Conservation (phyloP, 2,329 filamentous ascomycete genomes). For the Hypoxylon sp. region DNA sequence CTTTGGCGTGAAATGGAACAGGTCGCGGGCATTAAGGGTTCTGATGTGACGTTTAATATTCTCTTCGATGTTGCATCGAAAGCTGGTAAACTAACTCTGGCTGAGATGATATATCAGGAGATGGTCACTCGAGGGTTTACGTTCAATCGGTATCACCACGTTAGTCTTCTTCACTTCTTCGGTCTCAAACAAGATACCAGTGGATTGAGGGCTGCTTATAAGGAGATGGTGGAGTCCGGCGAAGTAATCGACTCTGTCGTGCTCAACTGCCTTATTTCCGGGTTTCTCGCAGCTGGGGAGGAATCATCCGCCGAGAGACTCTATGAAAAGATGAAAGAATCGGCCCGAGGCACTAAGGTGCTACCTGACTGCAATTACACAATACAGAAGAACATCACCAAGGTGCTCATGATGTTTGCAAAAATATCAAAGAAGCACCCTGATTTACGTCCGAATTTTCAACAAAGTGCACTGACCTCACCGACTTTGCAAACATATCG, state of each 20-base stretch:
- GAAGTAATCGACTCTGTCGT: conserved; percentile 91
- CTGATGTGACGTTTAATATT: conserved; percentile 91
- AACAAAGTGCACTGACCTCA: conserved; percentile 75
- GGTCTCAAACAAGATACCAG: conserved; percentile 81
- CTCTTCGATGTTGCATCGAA: conserved; percentile 91
- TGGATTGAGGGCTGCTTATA: conserved; percentile 82
- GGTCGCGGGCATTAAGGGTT: conserved; percentile 73
- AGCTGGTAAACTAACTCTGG: conserved; percentile 84
- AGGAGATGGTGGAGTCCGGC: conserved; percentile 84
- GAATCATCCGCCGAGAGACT: conserved; percentile 82
- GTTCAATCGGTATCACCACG: conserved; percentile 84
- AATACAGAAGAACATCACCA: conserved; percentile 66
- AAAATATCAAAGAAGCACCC: conserved; percentile 69
- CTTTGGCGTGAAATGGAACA: conserved; percentile 94
- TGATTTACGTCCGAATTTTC: conserved; percentile 67
- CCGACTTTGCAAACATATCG: conserved; percentile 86
- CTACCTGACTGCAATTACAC: conserved; percentile 64
- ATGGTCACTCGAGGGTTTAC: conserved; percentile 78
- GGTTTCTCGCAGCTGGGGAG: conserved; percentile 83
- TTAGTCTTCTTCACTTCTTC: conserved; percentile 86
- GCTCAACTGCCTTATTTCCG: conserved; percentile 87
- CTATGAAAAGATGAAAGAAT: conserved; percentile 85
- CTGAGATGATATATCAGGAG: conserved; percentile 87
- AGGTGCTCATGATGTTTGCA: conserved; percentile 71
- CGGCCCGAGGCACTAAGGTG: conserved; percentile 61